Conservation (phyloP, 768 basidiomycete species). For the Mycena haematopus region DNA sequence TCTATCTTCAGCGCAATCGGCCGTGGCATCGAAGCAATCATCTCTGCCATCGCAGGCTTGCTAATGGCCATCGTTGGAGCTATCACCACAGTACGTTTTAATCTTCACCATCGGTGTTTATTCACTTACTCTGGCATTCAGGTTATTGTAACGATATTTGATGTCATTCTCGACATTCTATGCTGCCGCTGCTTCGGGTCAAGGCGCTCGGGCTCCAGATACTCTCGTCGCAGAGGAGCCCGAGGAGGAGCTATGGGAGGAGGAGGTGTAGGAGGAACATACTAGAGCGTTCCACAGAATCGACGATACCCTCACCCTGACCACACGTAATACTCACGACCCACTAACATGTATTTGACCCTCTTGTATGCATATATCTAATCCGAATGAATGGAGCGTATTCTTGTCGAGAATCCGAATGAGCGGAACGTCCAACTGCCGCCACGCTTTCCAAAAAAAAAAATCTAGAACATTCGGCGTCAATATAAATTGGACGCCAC, state of each 20-base stretch:
- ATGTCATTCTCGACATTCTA: slow-evolving; percentile 62
- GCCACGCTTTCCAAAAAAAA: too few species aligned
- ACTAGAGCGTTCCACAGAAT: neutral
- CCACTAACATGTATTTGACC: neutral
- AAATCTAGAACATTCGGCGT: too few species aligned
- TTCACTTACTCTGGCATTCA: slow-evolving; percentile 33
- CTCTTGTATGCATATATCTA: too few species aligned
- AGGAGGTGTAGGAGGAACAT: too few species aligned
- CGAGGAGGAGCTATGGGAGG: neutral
- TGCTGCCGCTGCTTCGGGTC: slow-evolving; percentile 54
- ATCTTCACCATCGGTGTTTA: neutral
- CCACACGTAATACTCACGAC: neutral
- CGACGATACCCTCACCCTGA: slow-evolving; percentile 1
- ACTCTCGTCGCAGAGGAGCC: neutral
- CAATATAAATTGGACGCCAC: too few species aligned
- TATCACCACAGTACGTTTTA: slow-evolving; percentile 61
- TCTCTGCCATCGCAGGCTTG: slow-evolving; percentile 64
- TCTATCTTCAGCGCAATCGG: slow-evolving; percentile 64
- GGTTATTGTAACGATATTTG: slow-evolving; percentile 71
- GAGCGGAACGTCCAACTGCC: too few species aligned
- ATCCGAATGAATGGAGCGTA: too few species aligned
- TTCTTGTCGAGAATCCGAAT: too few species aligned
- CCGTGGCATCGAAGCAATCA: slow-evolving; percentile 60
- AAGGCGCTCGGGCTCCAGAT: slow-evolving; percentile 30
- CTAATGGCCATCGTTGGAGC: slow-evolving; percentile 65